Evolutionary conservation across 805 yeast genomes (phyloP), one percentile per base, ranked within the genome.

Genomic region (Metschnikowia similis): DNA sequence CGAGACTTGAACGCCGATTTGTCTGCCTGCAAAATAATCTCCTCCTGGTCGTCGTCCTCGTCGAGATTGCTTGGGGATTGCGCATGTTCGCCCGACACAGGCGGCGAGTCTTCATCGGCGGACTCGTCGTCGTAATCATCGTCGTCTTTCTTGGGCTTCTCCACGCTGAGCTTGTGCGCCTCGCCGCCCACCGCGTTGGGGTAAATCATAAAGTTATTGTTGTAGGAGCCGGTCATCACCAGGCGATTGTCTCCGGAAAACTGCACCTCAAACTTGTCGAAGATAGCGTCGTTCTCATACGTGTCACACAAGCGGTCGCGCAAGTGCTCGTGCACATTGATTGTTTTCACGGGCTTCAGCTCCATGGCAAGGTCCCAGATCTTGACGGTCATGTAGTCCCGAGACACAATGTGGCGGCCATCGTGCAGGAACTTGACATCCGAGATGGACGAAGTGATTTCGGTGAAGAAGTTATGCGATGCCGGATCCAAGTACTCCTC

Each of bases 331-430:
- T 94, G 99, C 56, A 95, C 90, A 66, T 89, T 89, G 54, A 94
- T 91, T 13, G 97, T 91, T 69, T 89, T 89, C 50, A 95, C 72
- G 35, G 99, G 99, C 67, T 86, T 89, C 57, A 84, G 85, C 70
- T 94, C 97, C 99, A 94, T 94, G 56, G 89, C 89, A 54, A 94
- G 80, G 74, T 94, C 99, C 99, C 99, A 94, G 59, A 94, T 86
- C 71, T 94, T 94, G 32, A 92, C 96, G 9, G 97, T 89, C 87
- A 94, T 82, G 69, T 94, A 94, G 75, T 94, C 99, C 66, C 99
- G 83, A 38, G 95, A 83, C n/a, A 92, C 96, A 65, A 94, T 88
- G 69, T 94, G 90, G 60, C 94, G 80, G 40, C 99, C 99, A 68
- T 92, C 89, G 49, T 84, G 80, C 59, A 94, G 82, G 67, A 94